Evolutionary conservation across 192 early-diverging fungal species (phyloP), one percentile per base, ranked within the genome.

Genomic region (Rhizoclosmatium globosum): DNA sequence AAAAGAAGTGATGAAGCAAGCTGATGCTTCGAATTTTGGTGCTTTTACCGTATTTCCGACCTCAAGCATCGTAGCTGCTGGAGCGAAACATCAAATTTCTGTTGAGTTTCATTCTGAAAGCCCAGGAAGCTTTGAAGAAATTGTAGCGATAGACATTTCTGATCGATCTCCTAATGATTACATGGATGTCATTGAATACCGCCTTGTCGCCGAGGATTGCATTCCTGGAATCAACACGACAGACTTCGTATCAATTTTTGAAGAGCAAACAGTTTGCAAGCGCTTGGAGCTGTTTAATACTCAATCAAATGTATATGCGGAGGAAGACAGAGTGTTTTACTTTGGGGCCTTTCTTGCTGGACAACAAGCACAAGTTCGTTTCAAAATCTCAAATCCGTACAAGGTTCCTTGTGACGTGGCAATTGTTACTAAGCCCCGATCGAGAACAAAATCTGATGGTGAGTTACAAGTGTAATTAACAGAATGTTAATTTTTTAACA

Each of bases 371-470:
- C 84, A 85, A 71, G 89, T 82, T 46, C 85, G 85, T 3, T 88
- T 91, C 80, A 91, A 91, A 71, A 81, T 91, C 9, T 81, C 88
- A 60, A 91, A 91, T 83, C 90, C 90, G 11, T 89, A 68, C 80
- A 91, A 91, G 79, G 85, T 91, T 7, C 65, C 87, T 11, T 89
- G 89, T 75, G 90, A 91, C 43, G 84, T 91, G 2, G 41, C 78
- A 2, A 45, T 91, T 15, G 58, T 81, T 2, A 85, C 89, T 15
- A 84, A 83, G 47, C 89, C 90, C 2, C 47, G 85, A 57, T 83
- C 77, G 15, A 85, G 83, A 78, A 83, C 79, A 11, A 85, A 89
- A 62, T 72, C 71, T 9, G 90, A 91, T 58, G 77, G 74, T 74
- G 62, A 66, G 0, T 64, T 9, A 2, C n/a, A 21, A 43, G 3